Evolutionary conservation across 2,329 filamentous ascomycete genomes (phyloP).

Genomic region (Neofusicoccum cordaticola): DNA sequence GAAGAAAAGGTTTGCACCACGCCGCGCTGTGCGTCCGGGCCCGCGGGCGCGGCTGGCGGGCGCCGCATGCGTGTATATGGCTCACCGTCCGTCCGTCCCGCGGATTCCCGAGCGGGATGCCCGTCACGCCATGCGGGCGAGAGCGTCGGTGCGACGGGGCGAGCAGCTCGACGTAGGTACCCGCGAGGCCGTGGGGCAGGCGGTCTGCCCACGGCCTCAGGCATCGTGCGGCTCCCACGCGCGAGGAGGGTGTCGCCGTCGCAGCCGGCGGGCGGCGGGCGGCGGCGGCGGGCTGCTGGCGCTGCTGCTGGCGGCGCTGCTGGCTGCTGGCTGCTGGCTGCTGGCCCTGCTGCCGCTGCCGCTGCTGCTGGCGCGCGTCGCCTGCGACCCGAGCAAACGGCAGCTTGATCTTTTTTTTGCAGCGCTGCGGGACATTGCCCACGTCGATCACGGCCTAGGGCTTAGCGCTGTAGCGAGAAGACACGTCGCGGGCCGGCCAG

Average conservation of each 20-base stretch:
- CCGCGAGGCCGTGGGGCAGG: neutral
- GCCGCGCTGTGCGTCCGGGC: neutral
- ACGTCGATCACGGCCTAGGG: constrained; percentile 5
- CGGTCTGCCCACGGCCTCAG: neutral
- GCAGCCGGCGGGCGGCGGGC: no score
- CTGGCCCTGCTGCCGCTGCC: neutral
- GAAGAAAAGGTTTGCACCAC: neutral
- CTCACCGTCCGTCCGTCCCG: neutral
- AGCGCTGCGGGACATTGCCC: constrained; percentile 4
- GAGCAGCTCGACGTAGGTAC: constrained; percentile 6
- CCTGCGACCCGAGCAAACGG: constrained; percentile 5
- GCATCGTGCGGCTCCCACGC: neutral
- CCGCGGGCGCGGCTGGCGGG: neutral
- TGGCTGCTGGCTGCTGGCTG: no score
- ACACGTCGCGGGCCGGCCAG: constrained; percentile 16
- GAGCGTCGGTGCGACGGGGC: neutral
- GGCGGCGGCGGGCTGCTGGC: no score
- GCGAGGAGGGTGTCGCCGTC: no score
- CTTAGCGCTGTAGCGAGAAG: constrained; percentile 10
- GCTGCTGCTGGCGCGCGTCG: neutral
- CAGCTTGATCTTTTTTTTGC: neutral
- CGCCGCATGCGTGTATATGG: neutral
- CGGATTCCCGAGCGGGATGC: constrained; percentile 2
- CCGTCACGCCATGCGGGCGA: constrained; percentile 2
- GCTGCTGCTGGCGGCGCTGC: no score